Base-by-base conservation (phyloP, 441 rosid genomes). In the Gossypium gossypioides region DNA sequence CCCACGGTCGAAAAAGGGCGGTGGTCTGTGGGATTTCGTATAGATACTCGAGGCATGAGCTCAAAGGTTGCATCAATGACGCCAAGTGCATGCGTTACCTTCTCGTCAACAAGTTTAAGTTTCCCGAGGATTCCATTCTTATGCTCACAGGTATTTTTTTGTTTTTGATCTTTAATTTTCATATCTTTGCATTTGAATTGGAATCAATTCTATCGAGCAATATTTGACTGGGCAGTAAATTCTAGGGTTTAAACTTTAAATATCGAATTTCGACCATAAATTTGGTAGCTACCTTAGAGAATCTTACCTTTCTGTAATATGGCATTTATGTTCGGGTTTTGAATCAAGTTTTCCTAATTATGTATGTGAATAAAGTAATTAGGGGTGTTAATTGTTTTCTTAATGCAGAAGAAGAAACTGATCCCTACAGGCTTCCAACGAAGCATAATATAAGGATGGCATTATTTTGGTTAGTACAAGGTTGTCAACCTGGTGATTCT, bases 11-110 rank as follows among this genome's bases (percentile, higher is more conserved):
- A 75, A 93, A 86, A 83, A 86, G 86, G 78, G 98, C 98, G 6
- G 95, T 93, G 81, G 88, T 93, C 69, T 83, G 89, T 73, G 97
- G 96, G 65, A 88, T 93, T 32, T 91, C 97, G 57, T 93, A 93
- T 71, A 81, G 77, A 74, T 80, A 67, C 78, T 91, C 98, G 25
- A 85, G 93, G 74, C 92, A 87, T 77, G 97, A 93, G 89, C 91
- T 91, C 58, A 88, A 89, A 74, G 98, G 94, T 18, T 93, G 98
- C 86, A 84, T 91, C 65, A 91, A 91, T 74, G 98, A 93, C 76
- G 97, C 97, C 79, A 93, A 89, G 85, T 89, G 96, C 81, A 91
- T 93, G 97, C 88, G 90, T 18, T 80, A 84, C 80, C 90, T 93
- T 67, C 88, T 93, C 75, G 84, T 87, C 71, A 89, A 85, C 79